Base-by-base conservation (phyloP, 495 filamentous ascomycete genomes). In the Hypoxylon fragiforme region DNA sequence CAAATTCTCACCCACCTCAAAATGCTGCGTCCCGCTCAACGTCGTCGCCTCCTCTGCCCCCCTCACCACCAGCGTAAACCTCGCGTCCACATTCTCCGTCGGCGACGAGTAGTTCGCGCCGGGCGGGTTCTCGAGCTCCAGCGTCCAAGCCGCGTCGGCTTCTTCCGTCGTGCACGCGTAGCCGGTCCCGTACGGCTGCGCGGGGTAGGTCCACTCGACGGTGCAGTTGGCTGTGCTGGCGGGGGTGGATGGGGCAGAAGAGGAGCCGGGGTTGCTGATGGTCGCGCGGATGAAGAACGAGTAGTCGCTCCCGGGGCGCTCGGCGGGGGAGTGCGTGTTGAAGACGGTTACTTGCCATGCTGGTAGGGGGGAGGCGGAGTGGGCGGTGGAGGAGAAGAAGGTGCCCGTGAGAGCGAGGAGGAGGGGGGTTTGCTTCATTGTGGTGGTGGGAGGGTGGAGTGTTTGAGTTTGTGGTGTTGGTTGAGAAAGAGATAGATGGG, bases 11-110 rank as follows among this genome's bases (percentile, higher is more conserved):
- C 51, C 47, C 12, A 62, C 38, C 13, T 30, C 32, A 14, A 62
- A 62, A 20, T 62, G 58, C 13, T 51, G 36, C 3, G 52, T 62
- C 9, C 42, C 58, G 13, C n/a, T 11, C 1, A 52, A 8, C 13
- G 24, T 14, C 37, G 37, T 44, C n/a, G n/a, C n/a, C n/a, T n/a
- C n/a, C n/a, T n/a, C n/a, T n/a, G n/a, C n/a, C n/a, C n/a, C n/a
- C n/a, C n/a, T n/a, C n/a, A n/a, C n/a, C n/a, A n/a, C n/a, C 3
- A 62, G 52, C 18, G 58, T 56, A 26, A 52, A 62, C 34, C 13
- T 56, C 19, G 38, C 42, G 20, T 56, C 32, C 16, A 62, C 35
- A 20, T 62, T 44, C 14, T 43, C 18, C 8, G 51, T 62, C n/a
- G 57, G 37, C 37, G 47, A 47, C 1, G 28, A 1, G 4, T 2